Percentiles rank a stretch among this genome's conserved stretches.
phyloP scores from a whole-genome alignment of 169 alveolate genomes.

The Cyclospora cayetanensis region DNA sequence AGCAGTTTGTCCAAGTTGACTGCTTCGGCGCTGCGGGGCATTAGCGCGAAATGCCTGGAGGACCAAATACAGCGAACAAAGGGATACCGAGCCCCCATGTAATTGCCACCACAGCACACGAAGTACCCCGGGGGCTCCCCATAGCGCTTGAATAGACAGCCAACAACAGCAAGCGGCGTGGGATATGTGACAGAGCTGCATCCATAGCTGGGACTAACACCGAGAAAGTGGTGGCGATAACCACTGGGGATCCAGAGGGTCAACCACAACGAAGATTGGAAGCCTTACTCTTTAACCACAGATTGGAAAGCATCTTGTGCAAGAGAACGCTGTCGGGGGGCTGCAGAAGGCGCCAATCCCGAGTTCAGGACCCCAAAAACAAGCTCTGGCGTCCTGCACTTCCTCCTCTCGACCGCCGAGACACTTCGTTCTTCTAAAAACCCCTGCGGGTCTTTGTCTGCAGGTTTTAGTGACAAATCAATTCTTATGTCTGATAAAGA shows the following conservation, averaged over 20 bases:
- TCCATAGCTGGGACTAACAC: too few relatives aligned
- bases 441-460: constrained; percentile 17
- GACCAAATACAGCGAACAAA: too few relatives aligned
- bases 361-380: neutral
- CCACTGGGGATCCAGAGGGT: too few relatives aligned
- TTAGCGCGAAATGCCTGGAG: constrained; percentile 19
- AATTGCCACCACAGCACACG: too few relatives aligned
- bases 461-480: neutral
- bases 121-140: too few relatives aligned
- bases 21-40: constrained; percentile 31
- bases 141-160: too few relatives aligned
- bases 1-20: neutral
- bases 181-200: too few relatives aligned
- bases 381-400: neutral
- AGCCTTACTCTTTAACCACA: constrained; percentile 19
- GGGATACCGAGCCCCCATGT: too few relatives aligned
- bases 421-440: neutral
- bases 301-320: neutral
- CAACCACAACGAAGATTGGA: too few relatives aligned
- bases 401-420: neutral
- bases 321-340: neutral
- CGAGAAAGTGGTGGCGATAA: too few relatives aligned
- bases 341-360: neutral
- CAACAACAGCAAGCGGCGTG: too few relatives aligned
- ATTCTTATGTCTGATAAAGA: neutral